Base-by-base conservation (phyloP, 208 protist species). In the Vickermania spadyakhi region DNA sequence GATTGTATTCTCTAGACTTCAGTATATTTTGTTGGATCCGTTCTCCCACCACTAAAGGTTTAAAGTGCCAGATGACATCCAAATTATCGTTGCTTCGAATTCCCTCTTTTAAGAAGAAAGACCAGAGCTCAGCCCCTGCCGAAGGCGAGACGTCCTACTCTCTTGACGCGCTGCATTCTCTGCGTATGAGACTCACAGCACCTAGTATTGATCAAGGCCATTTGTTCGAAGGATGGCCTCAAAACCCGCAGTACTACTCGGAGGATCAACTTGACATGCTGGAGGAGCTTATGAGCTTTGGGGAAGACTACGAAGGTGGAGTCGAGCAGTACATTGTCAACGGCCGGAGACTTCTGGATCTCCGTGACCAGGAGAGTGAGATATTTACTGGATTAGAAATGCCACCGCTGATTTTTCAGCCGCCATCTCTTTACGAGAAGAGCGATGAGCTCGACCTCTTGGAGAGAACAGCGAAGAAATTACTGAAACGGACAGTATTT, bases 301-400 rank as follows among this genome's bases (percentile, higher is more conserved):
- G 36, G 0, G 45, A 66, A 18, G 28, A 54, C 14, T 96, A 96
- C 70, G 71, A 72, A 14, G 88, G 89, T 31, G 90, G 90, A 2
- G 76, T 96, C 22, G 31, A 68, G 51, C 70, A 76, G 56, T 97
- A 97, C 75, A 79, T 92, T 36, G 68, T 68, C 5, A 96, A 75
- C 25, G 92, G 81, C 3, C 57, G 66, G 25, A 69, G 68, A 64
- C 86, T 98, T 26, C 73, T 98, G 41, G 13, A 18, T 28, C 7
- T 27, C 11, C 7, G 21, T 22, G 54, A 75, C 23, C 26, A 81
- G 59, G 56, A 64, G 25, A 64, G 41, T 18, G 25, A 56, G 22
- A 56, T 28, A 28, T 26, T 56, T 28, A 75, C 82, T 36, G 45
- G 73, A 2, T 71, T 94, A 41, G 73, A 81, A 21, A 72, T 78